Evolutionary conservation across 2,329 filamentous ascomycete genomes (phyloP).

Genomic region (Clarireedia hainanense): DNA sequence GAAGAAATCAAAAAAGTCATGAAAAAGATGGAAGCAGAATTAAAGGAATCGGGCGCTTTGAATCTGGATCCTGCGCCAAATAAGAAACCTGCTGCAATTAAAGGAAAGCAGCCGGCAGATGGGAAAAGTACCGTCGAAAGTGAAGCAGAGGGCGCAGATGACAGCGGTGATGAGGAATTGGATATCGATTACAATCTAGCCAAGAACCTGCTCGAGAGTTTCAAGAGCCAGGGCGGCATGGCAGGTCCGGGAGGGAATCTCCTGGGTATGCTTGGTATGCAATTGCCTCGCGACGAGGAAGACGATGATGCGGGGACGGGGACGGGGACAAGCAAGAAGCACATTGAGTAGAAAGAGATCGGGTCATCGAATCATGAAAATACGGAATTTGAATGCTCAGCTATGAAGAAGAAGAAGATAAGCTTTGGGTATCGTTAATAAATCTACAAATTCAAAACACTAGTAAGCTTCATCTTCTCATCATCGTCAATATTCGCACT

Average conservation of each 20-base stretch:
- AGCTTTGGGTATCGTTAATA: slow-evolving; percentile 9
- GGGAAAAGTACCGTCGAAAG: slow-evolving; percentile 31
- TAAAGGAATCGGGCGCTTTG: slow-evolving; percentile 61
- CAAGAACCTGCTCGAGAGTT: slow-evolving; percentile 84
- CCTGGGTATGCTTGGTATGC: slow-evolving; percentile 76
- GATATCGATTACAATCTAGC: slow-evolving; percentile 81
- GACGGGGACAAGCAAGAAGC: neutral
- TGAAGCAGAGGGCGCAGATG: slow-evolving; percentile 49
- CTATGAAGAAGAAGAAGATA: slow-evolving; percentile 1
- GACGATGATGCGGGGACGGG: slow-evolving; percentile 27
- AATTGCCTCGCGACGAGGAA: slow-evolving; percentile 71
- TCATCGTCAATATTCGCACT: slow-evolving; percentile 15
- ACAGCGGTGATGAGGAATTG: slow-evolving; percentile 53
- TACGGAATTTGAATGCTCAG: neutral
- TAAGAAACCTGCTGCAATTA: slow-evolving; percentile 27
- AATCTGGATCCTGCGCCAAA: slow-evolving; percentile 38
- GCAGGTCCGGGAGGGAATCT: slow-evolving; percentile 83
- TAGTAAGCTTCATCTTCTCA: slow-evolving; percentile 8
- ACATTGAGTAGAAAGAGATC: too few relatives aligned
- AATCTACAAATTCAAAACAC: slow-evolving; percentile 1
- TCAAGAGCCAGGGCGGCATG: slow-evolving; percentile 82
- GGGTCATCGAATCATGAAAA: too few relatives aligned
- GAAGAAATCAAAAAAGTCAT: slow-evolving; percentile 58
- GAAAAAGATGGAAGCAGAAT: slow-evolving; percentile 63
- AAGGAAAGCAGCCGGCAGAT: slow-evolving; percentile 10